These are phyloP conservation scores for Halteria grandinella DNA, from an alignment of 73 alveolate genomes.

Conservation along the genomic window DNA sequence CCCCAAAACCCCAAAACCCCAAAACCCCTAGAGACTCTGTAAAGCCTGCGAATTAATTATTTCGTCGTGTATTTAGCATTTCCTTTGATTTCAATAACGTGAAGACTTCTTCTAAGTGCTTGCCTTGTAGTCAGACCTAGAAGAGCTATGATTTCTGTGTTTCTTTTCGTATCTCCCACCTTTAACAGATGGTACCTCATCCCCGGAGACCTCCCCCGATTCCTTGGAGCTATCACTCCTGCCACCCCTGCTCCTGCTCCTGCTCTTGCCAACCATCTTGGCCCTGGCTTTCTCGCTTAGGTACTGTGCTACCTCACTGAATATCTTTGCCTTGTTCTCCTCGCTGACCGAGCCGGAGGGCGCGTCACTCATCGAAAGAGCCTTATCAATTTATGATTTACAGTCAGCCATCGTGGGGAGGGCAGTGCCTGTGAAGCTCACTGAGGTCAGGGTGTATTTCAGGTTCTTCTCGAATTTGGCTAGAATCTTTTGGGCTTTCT, in stretches of 20 bases:
- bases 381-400: neutral
- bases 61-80: too few relatives aligned
- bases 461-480: conserved; percentile 20
- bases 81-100: conserved; percentile 2
- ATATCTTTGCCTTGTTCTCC: conserved; percentile 7
- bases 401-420: neutral
- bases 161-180: neutral
- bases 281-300: conserved; percentile 12
- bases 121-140: neutral
- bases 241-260: conserved; percentile 13
- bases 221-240: conserved; percentile 30
- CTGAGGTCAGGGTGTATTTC: too few relatives aligned
- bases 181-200: too few relatives aligned
- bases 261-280: neutral
- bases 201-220: conserved; percentile 49
- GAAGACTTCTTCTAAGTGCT: neutral
- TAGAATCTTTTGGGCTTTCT: neutral
- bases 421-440: neutral
- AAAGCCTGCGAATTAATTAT: too few relatives aligned
- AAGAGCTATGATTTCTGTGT: neutral
- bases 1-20: too few relatives aligned
- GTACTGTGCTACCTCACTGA: neutral
- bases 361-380: too few relatives aligned
- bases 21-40: too few relatives aligned
- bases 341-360: neutral